Percentiles rank a stretch among this genome's conserved stretches.
Evolutionary conservation across 345 rosid genomes (phyloP).

Genomic region (Lepidium africanum): DNA sequence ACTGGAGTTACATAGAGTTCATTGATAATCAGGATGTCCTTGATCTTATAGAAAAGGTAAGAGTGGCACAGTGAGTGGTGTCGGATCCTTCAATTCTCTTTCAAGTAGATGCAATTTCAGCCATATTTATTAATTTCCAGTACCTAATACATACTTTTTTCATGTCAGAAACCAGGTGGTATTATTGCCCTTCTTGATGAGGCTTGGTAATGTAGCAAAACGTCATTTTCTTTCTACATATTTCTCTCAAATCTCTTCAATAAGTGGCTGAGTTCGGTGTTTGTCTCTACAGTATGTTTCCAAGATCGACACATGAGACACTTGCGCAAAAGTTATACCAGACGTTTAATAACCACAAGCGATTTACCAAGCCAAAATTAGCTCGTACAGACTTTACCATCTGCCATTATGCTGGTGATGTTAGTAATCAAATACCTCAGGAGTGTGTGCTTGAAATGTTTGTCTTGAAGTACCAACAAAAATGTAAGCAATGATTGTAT

Average conservation of each 20-base stretch:
- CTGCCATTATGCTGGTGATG: constrained; percentile 96
- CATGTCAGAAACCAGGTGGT: constrained; percentile 96
- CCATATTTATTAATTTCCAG: not conserved
- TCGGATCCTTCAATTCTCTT: not conserved
- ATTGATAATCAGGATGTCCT: constrained; percentile 92
- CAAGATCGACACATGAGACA: constrained; percentile 95
- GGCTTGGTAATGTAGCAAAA: constrained; percentile 64
- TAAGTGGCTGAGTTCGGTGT: constrained; percentile 21
- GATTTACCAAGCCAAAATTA: constrained; percentile 89
- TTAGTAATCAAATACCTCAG: constrained; percentile 35
- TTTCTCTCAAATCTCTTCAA: not conserved
- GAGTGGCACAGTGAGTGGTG: not conserved
- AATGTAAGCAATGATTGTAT: not conserved
- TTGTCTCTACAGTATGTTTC: constrained; percentile 73
- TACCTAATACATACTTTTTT: constrained; percentile 24
- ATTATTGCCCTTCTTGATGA: constrained; percentile 96
- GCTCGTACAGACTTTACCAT: constrained; percentile 92
- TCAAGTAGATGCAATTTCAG: not conserved
- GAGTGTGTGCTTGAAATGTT: not conserved
- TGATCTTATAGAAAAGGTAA: constrained; percentile 94
- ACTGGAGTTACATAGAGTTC: constrained; percentile 98
- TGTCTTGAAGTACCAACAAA: not conserved
- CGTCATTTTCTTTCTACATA: not conserved
- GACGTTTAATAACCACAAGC: constrained; percentile 74
- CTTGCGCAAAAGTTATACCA: constrained; percentile 94